Conservation (phyloP, 192 early-diverging fungal species). For the Coemansia sp. region DNA sequence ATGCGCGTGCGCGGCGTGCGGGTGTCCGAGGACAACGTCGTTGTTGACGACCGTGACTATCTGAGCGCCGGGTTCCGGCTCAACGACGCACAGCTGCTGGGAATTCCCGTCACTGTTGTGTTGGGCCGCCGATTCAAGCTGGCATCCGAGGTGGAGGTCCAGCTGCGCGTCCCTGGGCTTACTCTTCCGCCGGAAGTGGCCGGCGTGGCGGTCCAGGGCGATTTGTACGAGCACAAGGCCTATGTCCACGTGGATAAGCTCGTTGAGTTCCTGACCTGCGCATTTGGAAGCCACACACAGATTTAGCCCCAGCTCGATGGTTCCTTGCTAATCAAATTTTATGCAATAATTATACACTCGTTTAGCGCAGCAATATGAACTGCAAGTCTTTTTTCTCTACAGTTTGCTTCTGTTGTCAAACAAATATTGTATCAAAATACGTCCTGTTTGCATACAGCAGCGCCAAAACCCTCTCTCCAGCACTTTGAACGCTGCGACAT, state of each 20-base stretch:
- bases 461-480: too few relatives aligned
- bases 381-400: too few relatives aligned
- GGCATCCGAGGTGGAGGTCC: conserved; percentile 31
- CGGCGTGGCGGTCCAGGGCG: conserved; percentile 1
- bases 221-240: conserved; percentile 17
- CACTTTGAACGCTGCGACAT: too few relatives aligned
- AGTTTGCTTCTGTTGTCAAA: too few relatives aligned
- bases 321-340: too few relatives aligned
- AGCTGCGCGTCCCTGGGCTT: conserved; percentile 34
- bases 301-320: too few relatives aligned
- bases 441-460: too few relatives aligned
- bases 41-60: conserved; percentile 70
- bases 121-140: conserved; percentile 61
- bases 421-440: too few relatives aligned
- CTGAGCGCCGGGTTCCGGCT: conserved; percentile 75
- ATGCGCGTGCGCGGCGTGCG: neutral
- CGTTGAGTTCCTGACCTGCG: conserved; percentile 18
- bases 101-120: conserved; percentile 76
- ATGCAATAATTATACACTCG: too few relatives aligned
- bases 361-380: too few relatives aligned
- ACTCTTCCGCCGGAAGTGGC: neutral
- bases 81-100: conserved; percentile 78
- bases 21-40: conserved; percentile 52
- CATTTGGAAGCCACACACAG: conserved; percentile 5
- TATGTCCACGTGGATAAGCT: conserved; percentile 17